These are phyloP conservation scores for Nepenthes alata DNA, from an alignment of 179 eudicot genomes.

Conservation along the genomic window DNA sequence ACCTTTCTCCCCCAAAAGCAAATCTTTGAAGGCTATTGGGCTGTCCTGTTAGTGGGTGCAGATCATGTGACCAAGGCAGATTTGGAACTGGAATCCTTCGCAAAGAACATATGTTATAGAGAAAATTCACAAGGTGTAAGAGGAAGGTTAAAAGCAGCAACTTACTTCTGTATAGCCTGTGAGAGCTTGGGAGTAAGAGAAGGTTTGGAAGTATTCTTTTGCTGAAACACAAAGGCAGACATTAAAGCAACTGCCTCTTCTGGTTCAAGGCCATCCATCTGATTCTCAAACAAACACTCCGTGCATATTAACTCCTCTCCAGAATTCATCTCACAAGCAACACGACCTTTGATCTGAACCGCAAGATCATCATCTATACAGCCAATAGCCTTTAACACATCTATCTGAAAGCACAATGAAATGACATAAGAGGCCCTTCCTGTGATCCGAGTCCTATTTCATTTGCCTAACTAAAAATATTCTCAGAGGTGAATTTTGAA, in stretches of 20 bases:
- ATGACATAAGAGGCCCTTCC: background rate
- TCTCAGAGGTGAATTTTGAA: background rate
- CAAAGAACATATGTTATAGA: background rate
- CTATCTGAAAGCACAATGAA: slow-evolving; percentile 42
- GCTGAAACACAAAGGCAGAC: slow-evolving; percentile 99
- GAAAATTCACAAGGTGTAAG: slow-evolving; percentile 2
- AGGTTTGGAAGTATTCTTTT: slow-evolving; percentile 81
- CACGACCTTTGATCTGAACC: slow-evolving; percentile 97
- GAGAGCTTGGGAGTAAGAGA: slow-evolving; percentile 78
- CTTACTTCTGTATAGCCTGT: slow-evolving; percentile 59
- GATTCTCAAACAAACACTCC: slow-evolving; percentile 96
- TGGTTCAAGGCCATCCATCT: slow-evolving; percentile 86
- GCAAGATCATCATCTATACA: slow-evolving; percentile 93
- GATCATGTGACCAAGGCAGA: background rate
- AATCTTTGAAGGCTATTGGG: no score
- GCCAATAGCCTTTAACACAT: slow-evolving; percentile 75
- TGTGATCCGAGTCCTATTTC: background rate
- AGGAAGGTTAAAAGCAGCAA: slow-evolving; percentile 1
- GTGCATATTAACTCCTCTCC: slow-evolving; percentile 98
- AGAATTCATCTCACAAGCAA: slow-evolving; percentile 99
- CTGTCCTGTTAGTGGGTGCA: no score
- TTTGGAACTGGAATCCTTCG: background rate
- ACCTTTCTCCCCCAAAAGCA: no score
- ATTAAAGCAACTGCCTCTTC: slow-evolving; percentile 96
- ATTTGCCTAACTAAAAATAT: background rate